Evolutionary conservation across 2,329 filamentous ascomycete species (phyloP), one percentile per base, ranked within the genome.

Genomic region (Talaromyces verruculosus): DNA sequence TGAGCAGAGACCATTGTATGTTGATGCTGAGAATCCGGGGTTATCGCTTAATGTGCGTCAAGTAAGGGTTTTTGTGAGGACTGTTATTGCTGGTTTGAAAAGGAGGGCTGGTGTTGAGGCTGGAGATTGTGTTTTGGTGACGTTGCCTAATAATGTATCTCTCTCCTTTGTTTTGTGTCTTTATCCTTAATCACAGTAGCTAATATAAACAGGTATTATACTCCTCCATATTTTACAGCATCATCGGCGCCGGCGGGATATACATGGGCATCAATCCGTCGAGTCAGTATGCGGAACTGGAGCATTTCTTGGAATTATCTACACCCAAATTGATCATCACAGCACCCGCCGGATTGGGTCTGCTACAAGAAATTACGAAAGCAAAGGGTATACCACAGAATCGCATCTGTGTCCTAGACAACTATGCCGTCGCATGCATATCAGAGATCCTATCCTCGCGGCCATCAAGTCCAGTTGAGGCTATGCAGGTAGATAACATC

Each of bases 231-330:
- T 78, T 78, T 65, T 78, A 75, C 66, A 69, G 71, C 41, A 74
- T 78, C 63, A 79, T 84, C 68, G 82, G 81, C 28, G 79, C 81
- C 41, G 80, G 80, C 17, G 82, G 80, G 61, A 74, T 82, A 47
- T 84, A 82, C 71, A 82, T 83, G 68, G 83, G 83, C n/a, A 79
- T 81, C 17, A 86, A 85, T 68, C 78, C 81, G 3, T 76, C 78
- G 15, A 84, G 81, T 68, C 83, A 80, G 39, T 72, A 75, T 7
- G 69, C 78, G 30, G 83, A 85, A 72, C 72, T 85, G 15, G 75
- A 78, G 17, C 82, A 85, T 68, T 77, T 84, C 66, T 72, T 85
- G 51, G 65, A 72, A 3, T 71, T 80, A 41, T 81, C 81, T 8
- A 73, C 79, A 28, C 79, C 83, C 3, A 81, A 79, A 59, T 73